These are phyloP conservation scores for Colletotrichum cordylinicola DNA, from an alignment of 2,329 filamentous ascomycete species.

Conservation along the genomic window DNA sequence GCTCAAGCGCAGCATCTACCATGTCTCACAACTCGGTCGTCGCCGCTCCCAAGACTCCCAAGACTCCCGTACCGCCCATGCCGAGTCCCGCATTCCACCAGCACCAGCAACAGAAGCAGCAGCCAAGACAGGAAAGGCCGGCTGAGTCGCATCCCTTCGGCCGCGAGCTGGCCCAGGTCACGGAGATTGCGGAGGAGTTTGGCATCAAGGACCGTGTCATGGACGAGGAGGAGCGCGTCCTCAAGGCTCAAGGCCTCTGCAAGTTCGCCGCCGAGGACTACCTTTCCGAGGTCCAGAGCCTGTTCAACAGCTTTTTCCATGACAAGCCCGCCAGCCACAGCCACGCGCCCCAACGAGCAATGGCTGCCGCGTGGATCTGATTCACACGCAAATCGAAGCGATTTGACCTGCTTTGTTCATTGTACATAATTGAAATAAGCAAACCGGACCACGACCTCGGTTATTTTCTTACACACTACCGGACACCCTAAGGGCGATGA, in stretches of 20 bases:
- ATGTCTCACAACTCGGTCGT: slow-evolving; percentile 43
- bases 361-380: slow-evolving; percentile 56
- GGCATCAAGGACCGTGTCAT: slow-evolving; percentile 65
- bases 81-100: slow-evolving; percentile 42
- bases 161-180: slow-evolving; percentile 88
- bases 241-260: slow-evolving; percentile 72
- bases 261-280: slow-evolving; percentile 86
- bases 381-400: background rate
- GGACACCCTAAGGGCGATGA: background rate
- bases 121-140: slow-evolving; percentile 35
- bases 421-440: slow-evolving; percentile 22
- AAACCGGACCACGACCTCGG: slow-evolving; percentile 1
- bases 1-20: slow-evolving; percentile 57
- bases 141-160: slow-evolving; percentile 76
- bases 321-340: slow-evolving; percentile 32
- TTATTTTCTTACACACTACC: background rate
- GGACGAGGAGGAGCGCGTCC: slow-evolving; percentile 76
- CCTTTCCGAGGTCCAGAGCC: slow-evolving; percentile 75
- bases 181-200: slow-evolving; percentile 91
- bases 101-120: slow-evolving; percentile 13
- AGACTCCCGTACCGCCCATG: slow-evolving; percentile 30
- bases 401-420: background rate
- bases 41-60: slow-evolving; percentile 26
- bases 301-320: slow-evolving; percentile 68
- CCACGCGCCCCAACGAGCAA: slow-evolving; percentile 23